phyloP scores from a whole-genome alignment of 2,329 filamentous ascomycete species.

The Fusarium coffeatum region DNA sequence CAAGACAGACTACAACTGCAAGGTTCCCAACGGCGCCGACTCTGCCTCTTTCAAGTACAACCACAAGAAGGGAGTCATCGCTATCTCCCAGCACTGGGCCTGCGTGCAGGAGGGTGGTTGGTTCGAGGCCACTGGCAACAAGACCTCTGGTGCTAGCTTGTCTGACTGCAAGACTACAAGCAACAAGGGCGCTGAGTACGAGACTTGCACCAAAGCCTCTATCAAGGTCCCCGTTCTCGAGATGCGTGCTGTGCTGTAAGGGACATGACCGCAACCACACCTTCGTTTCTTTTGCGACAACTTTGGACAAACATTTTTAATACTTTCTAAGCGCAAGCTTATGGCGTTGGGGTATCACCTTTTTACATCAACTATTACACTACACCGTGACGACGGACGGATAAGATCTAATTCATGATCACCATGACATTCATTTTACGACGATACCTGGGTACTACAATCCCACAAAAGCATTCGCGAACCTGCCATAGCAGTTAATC shows the following conservation, averaged over 20 bases:
- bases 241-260: constrained; percentile 47
- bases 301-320: constrained; percentile 23
- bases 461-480: constrained; percentile 5
- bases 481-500: constrained; percentile 10
- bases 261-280: neutral
- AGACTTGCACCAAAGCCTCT: constrained; percentile 46
- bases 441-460: constrained; percentile 25
- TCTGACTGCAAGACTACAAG: constrained; percentile 12
- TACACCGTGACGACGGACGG: constrained; percentile 42
- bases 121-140: constrained; percentile 48
- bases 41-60: constrained; percentile 58
- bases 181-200: constrained; percentile 49
- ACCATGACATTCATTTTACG: constrained; percentile 42
- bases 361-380: constrained; percentile 41
- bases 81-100: constrained; percentile 61
- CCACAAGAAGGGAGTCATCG: constrained; percentile 52
- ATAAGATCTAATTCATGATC: constrained; percentile 39
- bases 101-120: constrained; percentile 57
- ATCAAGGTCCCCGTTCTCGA: constrained; percentile 45
- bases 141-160: constrained; percentile 42
- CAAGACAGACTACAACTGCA: constrained; percentile 58
- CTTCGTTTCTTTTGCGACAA: constrained; percentile 5
- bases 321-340: constrained; percentile 32
- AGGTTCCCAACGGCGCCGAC: constrained; percentile 43
- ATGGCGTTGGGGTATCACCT: constrained; percentile 29